Evolutionary conservation across 805 yeast species (phyloP).

Genomic region (Torulaspora microellipsoides): DNA sequence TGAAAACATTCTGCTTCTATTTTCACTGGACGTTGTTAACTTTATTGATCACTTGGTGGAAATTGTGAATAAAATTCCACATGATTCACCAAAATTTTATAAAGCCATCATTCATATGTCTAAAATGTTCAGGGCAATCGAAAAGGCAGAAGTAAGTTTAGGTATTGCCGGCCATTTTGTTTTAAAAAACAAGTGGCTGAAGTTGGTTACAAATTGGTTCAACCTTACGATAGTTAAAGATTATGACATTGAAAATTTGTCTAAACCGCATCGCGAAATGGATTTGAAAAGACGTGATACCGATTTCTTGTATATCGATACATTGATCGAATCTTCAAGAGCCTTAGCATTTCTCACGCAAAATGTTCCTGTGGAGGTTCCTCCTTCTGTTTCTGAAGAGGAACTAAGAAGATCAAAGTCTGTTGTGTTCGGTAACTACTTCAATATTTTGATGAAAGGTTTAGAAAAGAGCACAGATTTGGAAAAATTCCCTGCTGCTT

Average conservation of each 20-base stretch:
- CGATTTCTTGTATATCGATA: slow-evolving; percentile 49
- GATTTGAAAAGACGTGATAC: slow-evolving; percentile 38
- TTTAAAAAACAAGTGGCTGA: slow-evolving; percentile 45
- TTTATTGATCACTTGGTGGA: slow-evolving; percentile 33
- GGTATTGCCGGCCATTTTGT: slow-evolving; percentile 42
- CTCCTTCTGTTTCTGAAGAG: slow-evolving; percentile 48
- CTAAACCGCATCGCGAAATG: slow-evolving; percentile 36
- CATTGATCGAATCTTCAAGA: slow-evolving; percentile 60
- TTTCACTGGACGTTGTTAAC: slow-evolving; percentile 34
- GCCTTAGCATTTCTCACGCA: slow-evolving; percentile 53
- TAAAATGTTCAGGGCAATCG: slow-evolving; percentile 32
- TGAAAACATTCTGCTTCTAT: slow-evolving; percentile 31
- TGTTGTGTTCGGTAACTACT: slow-evolving; percentile 64
- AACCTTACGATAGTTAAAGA: slow-evolving; percentile 46
- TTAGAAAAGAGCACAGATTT: slow-evolving; percentile 37
- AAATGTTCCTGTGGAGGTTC: slow-evolving; percentile 55
- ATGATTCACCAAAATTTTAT: slow-evolving; percentile 24
- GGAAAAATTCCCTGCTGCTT: slow-evolving; percentile 36
- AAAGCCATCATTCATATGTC: slow-evolving; percentile 35
- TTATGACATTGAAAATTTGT: slow-evolving; percentile 30
- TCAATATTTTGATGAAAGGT: slow-evolving; percentile 51
- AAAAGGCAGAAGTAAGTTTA: slow-evolving; percentile 26
- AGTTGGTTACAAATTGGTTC: slow-evolving; percentile 49
- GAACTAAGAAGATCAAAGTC: slow-evolving; percentile 53
- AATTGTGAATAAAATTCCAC: slow-evolving; percentile 26